These are phyloP conservation scores for Colletotrichum paranaense DNA, from an alignment of 2,329 filamentous ascomycete genomes.

Conservation along the genomic window DNA sequence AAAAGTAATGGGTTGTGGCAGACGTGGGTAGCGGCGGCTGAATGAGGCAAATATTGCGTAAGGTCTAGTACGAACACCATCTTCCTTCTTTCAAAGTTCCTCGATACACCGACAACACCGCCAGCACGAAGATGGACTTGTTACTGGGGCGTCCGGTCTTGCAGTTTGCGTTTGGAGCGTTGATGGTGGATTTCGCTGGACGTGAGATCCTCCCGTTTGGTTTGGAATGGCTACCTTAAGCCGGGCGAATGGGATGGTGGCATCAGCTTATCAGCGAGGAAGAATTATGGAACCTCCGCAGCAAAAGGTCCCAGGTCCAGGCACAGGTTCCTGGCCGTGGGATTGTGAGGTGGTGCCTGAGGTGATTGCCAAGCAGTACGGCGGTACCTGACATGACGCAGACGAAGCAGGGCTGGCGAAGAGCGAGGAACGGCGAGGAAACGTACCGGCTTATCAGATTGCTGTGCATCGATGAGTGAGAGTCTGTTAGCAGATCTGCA, in stretches of 20 bases:
- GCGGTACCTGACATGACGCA: slow-evolving; percentile 33
- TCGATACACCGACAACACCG: background rate
- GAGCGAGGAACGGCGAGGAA: background rate
- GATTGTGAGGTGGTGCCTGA: slow-evolving; percentile 2
- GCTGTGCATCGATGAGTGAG: fast-evolving
- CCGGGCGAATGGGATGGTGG: slow-evolving; percentile 9
- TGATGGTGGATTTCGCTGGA: background rate
- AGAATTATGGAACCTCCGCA: background rate
- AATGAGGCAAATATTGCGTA: background rate
- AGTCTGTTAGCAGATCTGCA: slow-evolving; percentile 20
- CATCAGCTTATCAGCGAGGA: slow-evolving; percentile 15
- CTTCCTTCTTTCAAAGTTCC: background rate
- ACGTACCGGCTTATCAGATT: slow-evolving; percentile 12
- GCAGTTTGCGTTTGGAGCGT: background rate
- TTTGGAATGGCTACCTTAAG: too few species aligned
- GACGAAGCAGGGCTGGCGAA: slow-evolving; percentile 6
- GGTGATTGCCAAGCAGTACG: background rate
- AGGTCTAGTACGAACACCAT: background rate
- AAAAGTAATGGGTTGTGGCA: background rate
- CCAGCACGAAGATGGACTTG: background rate
- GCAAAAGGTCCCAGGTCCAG: slow-evolving; percentile 13
- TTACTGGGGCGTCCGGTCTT: background rate
- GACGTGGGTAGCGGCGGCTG: background rate
- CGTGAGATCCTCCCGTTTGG: background rate
- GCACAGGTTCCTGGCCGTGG: background rate